Evolutionary conservation across 441 rosid species (phyloP).

Genomic region (Pelargonium citronellum): DNA sequence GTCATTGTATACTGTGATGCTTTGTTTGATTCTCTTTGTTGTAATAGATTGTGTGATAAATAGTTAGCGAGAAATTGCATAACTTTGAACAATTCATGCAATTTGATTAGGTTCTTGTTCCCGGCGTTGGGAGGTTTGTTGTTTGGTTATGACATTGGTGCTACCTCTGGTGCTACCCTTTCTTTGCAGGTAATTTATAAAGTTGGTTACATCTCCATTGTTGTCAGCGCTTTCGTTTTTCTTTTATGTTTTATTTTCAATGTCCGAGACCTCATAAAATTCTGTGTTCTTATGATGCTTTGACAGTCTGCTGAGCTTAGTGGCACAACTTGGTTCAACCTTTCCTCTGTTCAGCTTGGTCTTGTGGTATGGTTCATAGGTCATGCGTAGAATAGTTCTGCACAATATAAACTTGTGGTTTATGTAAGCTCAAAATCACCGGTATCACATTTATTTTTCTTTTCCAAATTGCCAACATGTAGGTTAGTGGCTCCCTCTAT

Average conservation of each 20-base stretch:
- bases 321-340: conserved; percentile 84
- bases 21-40: not conserved
- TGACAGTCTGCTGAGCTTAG: conserved; percentile 74
- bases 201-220: not conserved
- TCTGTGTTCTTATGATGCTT: conserved; percentile 20
- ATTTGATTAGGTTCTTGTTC: conserved; percentile 62
- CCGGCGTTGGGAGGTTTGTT: conserved; percentile 90
- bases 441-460: too few species aligned
- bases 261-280: conserved; percentile 6
- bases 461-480: conserved; percentile 22
- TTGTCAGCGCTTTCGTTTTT: not conserved
- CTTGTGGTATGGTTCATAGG: conserved; percentile 62
- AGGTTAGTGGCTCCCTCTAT: conserved; percentile 96
- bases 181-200: conserved; percentile 59
- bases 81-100: not conserved
- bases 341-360: conserved; percentile 84
- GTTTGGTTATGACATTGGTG: conserved; percentile 96
- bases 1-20: not conserved
- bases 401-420: conserved; percentile 11
- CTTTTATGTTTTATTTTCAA: not conserved
- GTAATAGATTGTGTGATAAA: not conserved
- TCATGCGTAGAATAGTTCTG: not conserved
- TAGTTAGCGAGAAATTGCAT: not conserved
- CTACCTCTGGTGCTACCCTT: conserved; percentile 86
- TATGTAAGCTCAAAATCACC: conserved; percentile 15